Percentiles rank a stretch among this genome's conserved stretches.
These are phyloP conservation scores for Verticillium dahliae DNA, from an alignment of 2,329 filamentous ascomycete species.

Conservation along the genomic window DNA sequence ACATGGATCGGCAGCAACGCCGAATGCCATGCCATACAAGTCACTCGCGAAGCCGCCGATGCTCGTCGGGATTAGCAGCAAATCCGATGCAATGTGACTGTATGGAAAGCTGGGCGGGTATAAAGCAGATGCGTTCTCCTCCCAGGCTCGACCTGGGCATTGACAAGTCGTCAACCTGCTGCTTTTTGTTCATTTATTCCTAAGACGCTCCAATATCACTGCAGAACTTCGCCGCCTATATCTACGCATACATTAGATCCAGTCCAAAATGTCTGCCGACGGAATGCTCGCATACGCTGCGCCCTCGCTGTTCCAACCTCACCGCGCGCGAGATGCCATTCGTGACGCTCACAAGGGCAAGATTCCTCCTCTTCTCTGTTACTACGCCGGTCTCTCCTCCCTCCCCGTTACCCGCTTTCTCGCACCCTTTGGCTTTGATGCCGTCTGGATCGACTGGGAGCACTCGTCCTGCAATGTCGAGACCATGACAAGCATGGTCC, in stretches of 20 bases:
- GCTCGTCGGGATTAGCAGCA: neutral
- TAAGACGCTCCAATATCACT: too few species aligned
- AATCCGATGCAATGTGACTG: neutral
- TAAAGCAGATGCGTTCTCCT: neutral
- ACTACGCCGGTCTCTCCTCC: constrained; percentile 32
- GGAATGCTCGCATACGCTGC: constrained; percentile 33
- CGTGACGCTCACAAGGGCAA: constrained; percentile 37
- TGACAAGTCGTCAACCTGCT: too few species aligned
- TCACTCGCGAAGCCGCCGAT: neutral
- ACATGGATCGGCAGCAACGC: neutral
- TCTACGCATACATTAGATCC: neutral
- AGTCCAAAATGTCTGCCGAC: neutral
- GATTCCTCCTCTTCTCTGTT: constrained; percentile 34
- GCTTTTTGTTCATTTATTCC: too few species aligned
- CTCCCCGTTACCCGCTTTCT: constrained; percentile 31
- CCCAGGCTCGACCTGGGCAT: neutral
- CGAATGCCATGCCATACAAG: neutral
- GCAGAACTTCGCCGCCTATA: neutral
- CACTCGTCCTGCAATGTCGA: constrained; percentile 37
- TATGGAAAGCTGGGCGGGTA: neutral
- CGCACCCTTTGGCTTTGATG: constrained; percentile 35
- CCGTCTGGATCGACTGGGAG: constrained; percentile 41
- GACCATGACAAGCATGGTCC: constrained; percentile 43
- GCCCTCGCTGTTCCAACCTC: constrained; percentile 39
- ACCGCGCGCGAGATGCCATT: constrained; percentile 35